These are phyloP conservation scores for Dothideomycetes sp. DNA, from an alignment of 2,329 filamentous ascomycete genomes.

Conservation along the genomic window DNA sequence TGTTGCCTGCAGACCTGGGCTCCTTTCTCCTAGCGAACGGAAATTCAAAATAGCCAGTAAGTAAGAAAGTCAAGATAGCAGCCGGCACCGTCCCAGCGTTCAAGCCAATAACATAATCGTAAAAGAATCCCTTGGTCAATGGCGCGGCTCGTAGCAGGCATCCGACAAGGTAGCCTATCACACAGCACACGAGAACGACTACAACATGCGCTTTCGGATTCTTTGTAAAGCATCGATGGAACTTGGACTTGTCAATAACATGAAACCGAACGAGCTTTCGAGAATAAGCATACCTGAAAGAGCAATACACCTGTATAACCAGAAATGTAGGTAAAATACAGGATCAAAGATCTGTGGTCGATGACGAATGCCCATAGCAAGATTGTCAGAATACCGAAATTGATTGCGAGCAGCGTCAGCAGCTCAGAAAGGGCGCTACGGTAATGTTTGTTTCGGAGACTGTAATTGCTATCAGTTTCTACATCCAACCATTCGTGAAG, in stretches of 20 bases:
- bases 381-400: constrained; percentile 11
- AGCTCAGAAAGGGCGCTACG: constrained; percentile 13
- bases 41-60: constrained; percentile 14
- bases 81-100: constrained; percentile 13
- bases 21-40: not conserved
- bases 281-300: constrained; percentile 12
- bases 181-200: constrained; percentile 12
- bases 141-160: constrained; percentile 11
- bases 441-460: constrained; percentile 13
- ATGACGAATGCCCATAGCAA: constrained; percentile 15
- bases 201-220: constrained; percentile 13
- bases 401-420: constrained; percentile 6
- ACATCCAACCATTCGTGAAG: not conserved
- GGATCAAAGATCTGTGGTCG: constrained; percentile 9
- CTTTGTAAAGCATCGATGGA: constrained; percentile 16
- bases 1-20: too few species aligned
- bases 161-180: constrained; percentile 14
- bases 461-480: not conserved
- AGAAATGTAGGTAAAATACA: constrained; percentile 14
- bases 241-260: not conserved
- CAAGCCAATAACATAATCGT: constrained; percentile 14
- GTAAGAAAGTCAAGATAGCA: constrained; percentile 11
- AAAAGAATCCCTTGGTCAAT: constrained; percentile 7
- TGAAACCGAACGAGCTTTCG: too few species aligned
- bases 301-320: constrained; percentile 15